Evolutionary conservation across 306 rosid species (phyloP).

Genomic region (Inga laurina): DNA sequence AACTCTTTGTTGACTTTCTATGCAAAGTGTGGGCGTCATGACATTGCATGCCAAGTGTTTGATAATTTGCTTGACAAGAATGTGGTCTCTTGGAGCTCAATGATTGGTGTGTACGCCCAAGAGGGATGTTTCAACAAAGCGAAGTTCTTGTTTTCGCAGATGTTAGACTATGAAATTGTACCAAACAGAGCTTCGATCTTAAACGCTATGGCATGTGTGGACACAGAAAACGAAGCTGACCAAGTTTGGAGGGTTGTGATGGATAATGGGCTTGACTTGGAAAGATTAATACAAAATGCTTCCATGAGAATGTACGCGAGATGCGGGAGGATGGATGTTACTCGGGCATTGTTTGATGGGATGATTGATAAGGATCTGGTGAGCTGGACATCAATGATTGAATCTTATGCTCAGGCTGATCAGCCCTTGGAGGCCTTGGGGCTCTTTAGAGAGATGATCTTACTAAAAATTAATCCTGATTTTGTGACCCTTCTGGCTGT

Average conservation of each 20-base stretch:
- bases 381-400: constrained; percentile 53
- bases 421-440: constrained; percentile 42
- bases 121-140: constrained; percentile 32
- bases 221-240: constrained; percentile 38
- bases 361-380: constrained; percentile 49
- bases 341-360: constrained; percentile 36
- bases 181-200: constrained; percentile 44
- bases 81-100: constrained; percentile 52
- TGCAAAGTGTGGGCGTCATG: constrained; percentile 40
- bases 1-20: constrained; percentile 44
- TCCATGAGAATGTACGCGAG: constrained; percentile 53
- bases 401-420: constrained; percentile 38
- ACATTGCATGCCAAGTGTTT: constrained; percentile 37
- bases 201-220: constrained; percentile 45
- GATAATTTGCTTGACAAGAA: constrained; percentile 36
- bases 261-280: constrained; percentile 29
- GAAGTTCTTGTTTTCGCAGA: constrained; percentile 24
- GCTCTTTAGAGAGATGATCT: constrained; percentile 33
- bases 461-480: constrained; percentile 32
- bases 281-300: constrained; percentile 39
- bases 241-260: constrained; percentile 15
- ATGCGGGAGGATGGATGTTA: constrained; percentile 40
- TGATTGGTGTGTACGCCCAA: constrained; percentile 41
- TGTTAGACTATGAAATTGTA: constrained; percentile 32
- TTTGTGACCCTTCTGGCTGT: constrained; percentile 41